Base-by-base conservation (phyloP, 2,329 filamentous ascomycete species). In the Teratosphaeriaceae sp. region DNA sequence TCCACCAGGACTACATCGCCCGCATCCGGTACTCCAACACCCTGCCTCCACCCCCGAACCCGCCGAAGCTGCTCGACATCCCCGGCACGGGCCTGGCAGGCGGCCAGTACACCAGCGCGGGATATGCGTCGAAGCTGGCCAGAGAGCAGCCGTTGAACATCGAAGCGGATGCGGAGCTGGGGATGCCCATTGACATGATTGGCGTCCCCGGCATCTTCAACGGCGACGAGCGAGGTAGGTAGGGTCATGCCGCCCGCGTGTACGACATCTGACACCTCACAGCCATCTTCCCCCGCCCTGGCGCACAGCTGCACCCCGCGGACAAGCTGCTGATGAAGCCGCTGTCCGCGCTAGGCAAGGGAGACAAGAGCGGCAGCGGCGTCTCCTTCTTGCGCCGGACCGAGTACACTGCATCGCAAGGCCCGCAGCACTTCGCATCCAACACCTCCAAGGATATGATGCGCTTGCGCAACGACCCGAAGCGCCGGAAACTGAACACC, bases 1-100 rank as follows among this genome's bases (percentile, higher is more conserved):
- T 79, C 57, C 88, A 94, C 63, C 92, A 98, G 69, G 92, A 98
- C 68, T 97, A 96, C 69, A 95, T 98, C 63, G 90, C 89, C 51
- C 85, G 89, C 58, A 87, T 96, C 60, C 81, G 92, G 66, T 98
- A 94, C 66, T 88, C 88, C 60, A 98, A 98, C 79, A 84, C 88
- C 55, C 81, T 98, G 13, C 92, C 92, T 51, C 89, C 92, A 51
- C 92, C 92, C 42, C 88, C 90, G 43, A 88, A 89, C 62, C 88
- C 90, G 1, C 92, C 92, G 1, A 98, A 98, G 74, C 82, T 98
- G 50, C 84, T 98, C 56, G 88, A 97, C 53, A 95, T 98, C 48
- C 90, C 92, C 9, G 95, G 94, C 58, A 92, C 87, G 44, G 92
- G 92, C 31, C 78, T 97, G 13, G 77, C 85, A 30, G 85, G 82